Evolutionary conservation across 2,329 filamentous ascomycete species (phyloP), one percentile per base, ranked within the genome.

Genomic region (Penicillium sp.): DNA sequence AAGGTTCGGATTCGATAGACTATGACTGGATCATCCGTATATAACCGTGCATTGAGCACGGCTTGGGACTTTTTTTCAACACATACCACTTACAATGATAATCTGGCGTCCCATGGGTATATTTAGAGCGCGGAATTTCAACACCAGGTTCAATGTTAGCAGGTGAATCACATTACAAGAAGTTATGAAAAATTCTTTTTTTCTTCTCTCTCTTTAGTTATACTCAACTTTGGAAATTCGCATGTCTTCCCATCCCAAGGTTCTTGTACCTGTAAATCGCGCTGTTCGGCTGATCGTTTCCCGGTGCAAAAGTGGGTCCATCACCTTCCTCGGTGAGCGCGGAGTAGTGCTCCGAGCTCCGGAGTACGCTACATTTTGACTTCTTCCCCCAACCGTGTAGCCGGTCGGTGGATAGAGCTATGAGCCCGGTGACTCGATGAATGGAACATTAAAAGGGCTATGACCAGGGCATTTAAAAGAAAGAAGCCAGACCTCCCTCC

Each of bases 341-440:
- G 63, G 63, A 65, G 63, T 48, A 52, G 44, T 40, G 58, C 63
- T 64, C 63, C 63, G 61, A 58, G 44, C 63, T 65, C 63, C 63
- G 62, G 61, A 41, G 55, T 46, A 37, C 42, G 51, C 51, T 47
- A 31, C 45, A 9, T 49, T 49, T 40, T 45, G 43, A 45, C 43
- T 40, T 40, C 18, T 54, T 48, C 51, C 51, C 22, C 54, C 53
- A 52, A 53, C 26, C 59, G 42, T 49, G 22, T 29, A 51, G 61
- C 58, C 60, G 61, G 60, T 63, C 62, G 6, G 53, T 56, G 54
- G 57, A 57, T 53, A 53, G 50, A 53, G 51, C 51, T 55, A 35
- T 27, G 37, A 23, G 43, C 50, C 37, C 55, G 56, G 29, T 62
- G 41, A 59, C 57, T 59, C 57, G 54, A 33, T 50, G 27, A 51